Conservation (phyloP, 345 rosid species). For the Rhizophora mangle region DNA sequence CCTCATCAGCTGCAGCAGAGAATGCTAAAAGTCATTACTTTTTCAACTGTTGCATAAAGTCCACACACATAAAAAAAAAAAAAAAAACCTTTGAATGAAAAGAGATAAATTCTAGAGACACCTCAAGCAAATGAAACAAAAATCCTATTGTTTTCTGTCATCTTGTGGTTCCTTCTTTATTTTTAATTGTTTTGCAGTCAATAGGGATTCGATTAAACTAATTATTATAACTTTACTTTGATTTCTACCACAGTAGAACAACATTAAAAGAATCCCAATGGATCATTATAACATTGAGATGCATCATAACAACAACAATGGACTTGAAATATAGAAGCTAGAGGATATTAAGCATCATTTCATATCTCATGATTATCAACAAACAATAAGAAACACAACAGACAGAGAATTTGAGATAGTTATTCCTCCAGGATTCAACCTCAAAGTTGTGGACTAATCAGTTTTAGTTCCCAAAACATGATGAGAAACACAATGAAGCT, state of each 20-base stretch:
- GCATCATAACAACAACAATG: constrained; percentile 1
- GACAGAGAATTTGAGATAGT: background rate
- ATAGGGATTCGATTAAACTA: no score
- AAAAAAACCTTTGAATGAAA: background rate
- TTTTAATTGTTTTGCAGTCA: no score
- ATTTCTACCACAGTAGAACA: no score
- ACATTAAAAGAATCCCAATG: no score
- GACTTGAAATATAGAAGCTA: background rate
- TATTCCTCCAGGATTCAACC: background rate
- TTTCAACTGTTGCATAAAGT: background rate
- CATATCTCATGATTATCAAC: background rate
- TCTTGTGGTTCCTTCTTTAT: no score
- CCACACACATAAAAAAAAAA: background rate
- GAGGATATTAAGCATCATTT: background rate
- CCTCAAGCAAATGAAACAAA: constrained; percentile 2
- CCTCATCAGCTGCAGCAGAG: constrained; percentile 68
- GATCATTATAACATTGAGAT: no score
- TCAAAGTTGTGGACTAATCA: background rate
- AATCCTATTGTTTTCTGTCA: no score
- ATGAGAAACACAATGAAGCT: background rate
- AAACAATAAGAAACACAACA: no score
- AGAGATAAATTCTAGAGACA: background rate
- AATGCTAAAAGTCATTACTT: constrained; percentile 5
- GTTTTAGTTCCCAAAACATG: background rate
- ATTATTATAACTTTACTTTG: no score